Evolutionary conservation across 495 filamentous ascomycete species (phyloP).

Genomic region (Clavariopsis aquatica): DNA sequence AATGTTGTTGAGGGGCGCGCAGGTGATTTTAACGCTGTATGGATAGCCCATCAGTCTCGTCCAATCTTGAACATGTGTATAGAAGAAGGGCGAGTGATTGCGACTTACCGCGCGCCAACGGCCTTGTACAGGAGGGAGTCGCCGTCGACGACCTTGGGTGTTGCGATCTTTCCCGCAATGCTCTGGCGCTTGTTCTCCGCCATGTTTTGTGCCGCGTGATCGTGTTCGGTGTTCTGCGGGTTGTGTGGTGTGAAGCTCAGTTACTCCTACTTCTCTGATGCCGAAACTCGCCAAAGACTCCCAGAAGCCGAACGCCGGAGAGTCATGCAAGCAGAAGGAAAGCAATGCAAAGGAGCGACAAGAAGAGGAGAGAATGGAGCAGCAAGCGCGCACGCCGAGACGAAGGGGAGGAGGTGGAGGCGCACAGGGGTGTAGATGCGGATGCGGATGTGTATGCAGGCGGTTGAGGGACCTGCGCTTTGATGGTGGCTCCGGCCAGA

Average conservation of each 20-base stretch:
- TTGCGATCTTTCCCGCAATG: slow-evolving; percentile 45
- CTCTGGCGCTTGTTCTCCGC: slow-evolving; percentile 42
- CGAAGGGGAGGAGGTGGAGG: slow-evolving; percentile 12
- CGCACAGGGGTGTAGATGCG: too few relatives aligned
- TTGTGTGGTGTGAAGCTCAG: slow-evolving; percentile 5
- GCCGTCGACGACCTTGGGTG: slow-evolving; percentile 43
- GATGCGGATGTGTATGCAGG: slow-evolving; percentile 8
- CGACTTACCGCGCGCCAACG: slow-evolving; percentile 45
- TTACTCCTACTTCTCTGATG: slow-evolving; percentile 8
- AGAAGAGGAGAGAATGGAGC: slow-evolving; percentile 28
- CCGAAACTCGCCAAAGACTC: slow-evolving; percentile 33
- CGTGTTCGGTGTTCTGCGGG: not conserved
- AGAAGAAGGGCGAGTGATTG: not conserved
- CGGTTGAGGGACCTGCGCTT: slow-evolving; percentile 19
- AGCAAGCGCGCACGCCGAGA: slow-evolving; percentile 12
- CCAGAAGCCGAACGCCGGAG: slow-evolving; percentile 31
- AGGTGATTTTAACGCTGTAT: slow-evolving; percentile 62
- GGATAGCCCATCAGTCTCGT: slow-evolving; percentile 4
- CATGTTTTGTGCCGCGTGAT: slow-evolving; percentile 31
- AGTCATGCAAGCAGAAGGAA: slow-evolving; percentile 38
- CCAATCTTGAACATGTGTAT: not conserved
- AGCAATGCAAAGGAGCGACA: slow-evolving; percentile 37
- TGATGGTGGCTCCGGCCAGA: not conserved
- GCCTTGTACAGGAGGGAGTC: slow-evolving; percentile 43
- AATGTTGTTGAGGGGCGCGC: slow-evolving; percentile 53